phyloP scores from a whole-genome alignment of 176 grass and related monocot genomes.

The Lolium multiflorum region DNA sequence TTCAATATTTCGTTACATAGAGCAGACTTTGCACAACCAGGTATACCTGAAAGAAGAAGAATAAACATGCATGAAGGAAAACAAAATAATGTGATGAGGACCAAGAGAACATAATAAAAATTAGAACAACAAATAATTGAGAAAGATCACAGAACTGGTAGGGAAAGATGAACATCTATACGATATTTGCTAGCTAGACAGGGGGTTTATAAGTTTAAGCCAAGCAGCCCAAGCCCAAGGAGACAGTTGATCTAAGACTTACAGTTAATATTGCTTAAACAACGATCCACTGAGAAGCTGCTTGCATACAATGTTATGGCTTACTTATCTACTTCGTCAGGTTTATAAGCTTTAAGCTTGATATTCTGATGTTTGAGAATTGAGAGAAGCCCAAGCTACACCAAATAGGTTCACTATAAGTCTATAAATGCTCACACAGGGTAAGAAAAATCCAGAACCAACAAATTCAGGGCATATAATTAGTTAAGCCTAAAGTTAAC shows the following conservation, averaged over 20 bases:
- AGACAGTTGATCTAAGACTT: neutral
- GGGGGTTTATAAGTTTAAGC: neutral
- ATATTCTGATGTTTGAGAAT: constrained; percentile 1
- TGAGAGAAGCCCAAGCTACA: neutral
- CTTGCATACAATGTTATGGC: neutral
- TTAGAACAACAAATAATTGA: neutral
- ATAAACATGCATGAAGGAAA: constrained; percentile 19
- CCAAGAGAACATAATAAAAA: constrained; percentile 5
- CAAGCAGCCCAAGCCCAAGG: neutral
- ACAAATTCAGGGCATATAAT: neutral
- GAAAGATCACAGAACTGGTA: too few species aligned
- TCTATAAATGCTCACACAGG: neutral
- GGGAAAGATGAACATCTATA: too few species aligned
- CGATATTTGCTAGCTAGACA: neutral
- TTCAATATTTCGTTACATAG: constrained; percentile 89
- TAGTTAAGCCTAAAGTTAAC: neutral
- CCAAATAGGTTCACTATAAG: neutral
- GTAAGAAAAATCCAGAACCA: constrained; percentile 14
- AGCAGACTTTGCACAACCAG: constrained; percentile 94
- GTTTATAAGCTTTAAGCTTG: constrained; percentile 18
- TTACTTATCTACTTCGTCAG: neutral
- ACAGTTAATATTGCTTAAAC: neutral
- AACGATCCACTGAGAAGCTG: neutral
- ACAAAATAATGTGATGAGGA: constrained; percentile 6
- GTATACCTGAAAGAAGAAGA: constrained; percentile 70